phyloP scores from a whole-genome alignment of 2,329 filamentous ascomycete genomes.

The Pseudocercospora musae region DNA sequence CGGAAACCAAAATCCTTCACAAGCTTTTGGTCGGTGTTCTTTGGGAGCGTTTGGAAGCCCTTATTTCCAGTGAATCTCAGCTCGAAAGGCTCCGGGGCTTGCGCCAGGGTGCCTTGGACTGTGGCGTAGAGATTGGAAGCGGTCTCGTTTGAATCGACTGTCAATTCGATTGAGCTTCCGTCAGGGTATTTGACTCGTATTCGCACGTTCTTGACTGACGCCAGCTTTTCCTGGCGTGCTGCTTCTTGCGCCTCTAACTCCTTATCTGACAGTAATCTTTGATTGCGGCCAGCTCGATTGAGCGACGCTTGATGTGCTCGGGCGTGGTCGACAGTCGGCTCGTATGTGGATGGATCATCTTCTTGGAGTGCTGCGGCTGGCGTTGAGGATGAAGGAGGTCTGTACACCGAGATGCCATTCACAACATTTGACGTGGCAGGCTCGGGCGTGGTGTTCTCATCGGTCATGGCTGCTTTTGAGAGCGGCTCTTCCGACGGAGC shows the following conservation, averaged over 20 bases:
- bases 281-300: slow-evolving; percentile 62
- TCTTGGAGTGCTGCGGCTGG: slow-evolving; percentile 68
- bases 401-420: slow-evolving; percentile 56
- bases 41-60: slow-evolving; percentile 32
- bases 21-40: slow-evolving; percentile 49
- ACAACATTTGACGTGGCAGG: slow-evolving; percentile 16
- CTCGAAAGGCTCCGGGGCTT: slow-evolving; percentile 60
- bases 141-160: slow-evolving; percentile 66
- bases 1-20: slow-evolving; percentile 70
- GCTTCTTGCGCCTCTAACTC: slow-evolving; percentile 71
- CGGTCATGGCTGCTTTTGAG: slow-evolving; percentile 8
- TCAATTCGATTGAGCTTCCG: slow-evolving; percentile 71
- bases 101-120: slow-evolving; percentile 67
- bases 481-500: not conserved
- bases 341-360: slow-evolving; percentile 71
- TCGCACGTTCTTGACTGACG: slow-evolving; percentile 64
- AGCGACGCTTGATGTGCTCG: slow-evolving; percentile 70
- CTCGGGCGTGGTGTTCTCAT: not conserved
- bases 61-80: slow-evolving; percentile 62
- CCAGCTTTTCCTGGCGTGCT: slow-evolving; percentile 62
- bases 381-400: slow-evolving; percentile 69
- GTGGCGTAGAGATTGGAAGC: slow-evolving; percentile 70
- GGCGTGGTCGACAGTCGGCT: slow-evolving; percentile 71
- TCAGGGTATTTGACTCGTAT: slow-evolving; percentile 87
- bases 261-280: slow-evolving; percentile 74